Conservation (phyloP, 495 filamentous ascomycete genomes). For the Bombardia bombarda region DNA sequence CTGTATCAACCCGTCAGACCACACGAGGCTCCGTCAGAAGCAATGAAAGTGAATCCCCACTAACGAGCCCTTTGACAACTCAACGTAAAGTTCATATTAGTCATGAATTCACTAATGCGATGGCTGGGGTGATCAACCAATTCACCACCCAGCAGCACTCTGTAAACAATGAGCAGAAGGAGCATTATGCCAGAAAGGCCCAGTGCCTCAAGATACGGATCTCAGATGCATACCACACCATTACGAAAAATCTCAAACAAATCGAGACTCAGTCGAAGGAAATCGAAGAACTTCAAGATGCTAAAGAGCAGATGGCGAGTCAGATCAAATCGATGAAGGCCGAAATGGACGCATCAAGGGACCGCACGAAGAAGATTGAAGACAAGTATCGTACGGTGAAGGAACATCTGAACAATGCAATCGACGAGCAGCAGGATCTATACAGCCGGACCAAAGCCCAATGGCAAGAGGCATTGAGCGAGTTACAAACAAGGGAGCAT, state of each 20-base stretch:
- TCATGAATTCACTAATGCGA: slow-evolving; percentile 14
- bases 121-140: slow-evolving; percentile 18
- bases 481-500: slow-evolving; percentile 15
- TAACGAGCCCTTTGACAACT: neutral
- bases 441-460: slow-evolving; percentile 22
- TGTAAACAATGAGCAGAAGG: slow-evolving; percentile 10
- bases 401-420: slow-evolving; percentile 24
- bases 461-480: slow-evolving; percentile 17
- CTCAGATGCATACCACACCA: neutral
- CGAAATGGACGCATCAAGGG: slow-evolving; percentile 12
- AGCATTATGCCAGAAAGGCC: slow-evolving; percentile 15
- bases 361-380: slow-evolving; percentile 15
- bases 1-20: too few relatives aligned
- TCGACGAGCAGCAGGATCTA: slow-evolving; percentile 31
- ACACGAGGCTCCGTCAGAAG: too few relatives aligned
- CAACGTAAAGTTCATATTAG: slow-evolving; percentile 3
- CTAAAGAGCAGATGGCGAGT: slow-evolving; percentile 12
- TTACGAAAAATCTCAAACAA: neutral
- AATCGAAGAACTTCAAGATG: slow-evolving; percentile 15
- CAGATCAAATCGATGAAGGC: slow-evolving; percentile 15
- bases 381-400: slow-evolving; percentile 23
- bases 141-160: slow-evolving; percentile 13
- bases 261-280: slow-evolving; percentile 9
- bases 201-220: slow-evolving; percentile 10
- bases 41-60: too few relatives aligned